Base-by-base conservation (phyloP, 2,329 filamentous ascomycete species). In the Trichoderma sp. region DNA sequence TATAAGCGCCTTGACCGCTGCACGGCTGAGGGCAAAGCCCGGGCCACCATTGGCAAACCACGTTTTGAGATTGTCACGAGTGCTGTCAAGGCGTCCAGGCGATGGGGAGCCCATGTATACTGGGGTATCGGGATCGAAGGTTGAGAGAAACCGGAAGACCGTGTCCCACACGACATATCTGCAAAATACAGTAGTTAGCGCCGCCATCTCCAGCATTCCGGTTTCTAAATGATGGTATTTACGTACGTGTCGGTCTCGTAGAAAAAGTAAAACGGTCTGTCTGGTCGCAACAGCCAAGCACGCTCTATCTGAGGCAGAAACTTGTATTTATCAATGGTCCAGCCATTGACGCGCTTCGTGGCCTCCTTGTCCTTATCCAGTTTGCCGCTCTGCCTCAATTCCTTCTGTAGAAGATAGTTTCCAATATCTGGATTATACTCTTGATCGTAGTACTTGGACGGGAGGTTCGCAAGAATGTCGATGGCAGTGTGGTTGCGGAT, bases 311-410 rank as follows among this genome's bases (percentile, higher is more conserved):
- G 84, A 48, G 85, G 83, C 34, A 87, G 73, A 70, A 87, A 87
- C 73, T 87, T 87, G 79, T 82, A 87, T 72, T 84, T 84, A 75
- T 87, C 85, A 54, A 87, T 78, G 29, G 76, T 80, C 85, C 85
- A 86, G 2, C 84, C 84, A 48, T 74, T 77, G 69, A 77, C 77
- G 29, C 68, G 78, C 75, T 64, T 70, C 29, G 71, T 77, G 15
- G 72, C 73, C 69, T 75, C 73, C 65, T 70, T 75, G 64, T 73
- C 74, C 56, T 68, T 65, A 17, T 76, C 76, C 3, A 80, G 72
- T 13, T 76, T 77, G 35, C 77, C 77, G 10, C 77, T 78, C 4
- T 71, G 71, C 5, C 71, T 70, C 73, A 80, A 75, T 64, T 76
- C 74, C 58, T 73, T 74, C 71, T 84, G 80, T 52, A 77, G 77